These are phyloP conservation scores for Solanum lycopersicoides DNA, from an alignment of 257 asterid species.

Conservation along the genomic window DNA sequence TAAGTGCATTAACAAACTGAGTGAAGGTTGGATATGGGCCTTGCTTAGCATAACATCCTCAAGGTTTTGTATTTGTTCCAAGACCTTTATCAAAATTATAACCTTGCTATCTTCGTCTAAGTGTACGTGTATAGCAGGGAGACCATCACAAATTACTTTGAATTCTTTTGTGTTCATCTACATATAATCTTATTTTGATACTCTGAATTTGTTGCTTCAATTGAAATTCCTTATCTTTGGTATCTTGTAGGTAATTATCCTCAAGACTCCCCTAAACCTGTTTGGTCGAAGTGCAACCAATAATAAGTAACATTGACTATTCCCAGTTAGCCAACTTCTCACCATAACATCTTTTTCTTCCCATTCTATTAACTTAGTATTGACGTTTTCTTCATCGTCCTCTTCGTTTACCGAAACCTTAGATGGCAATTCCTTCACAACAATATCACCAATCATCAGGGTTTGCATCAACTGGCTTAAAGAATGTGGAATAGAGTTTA, in stretches of 20 bases:
- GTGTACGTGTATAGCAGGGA: background rate
- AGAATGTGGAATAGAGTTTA: background rate
- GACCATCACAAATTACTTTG: background rate
- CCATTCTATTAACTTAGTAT: background rate
- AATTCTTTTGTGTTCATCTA: background rate
- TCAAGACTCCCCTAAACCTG: background rate
- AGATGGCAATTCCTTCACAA: background rate
- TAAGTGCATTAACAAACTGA: background rate
- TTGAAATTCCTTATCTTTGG: background rate
- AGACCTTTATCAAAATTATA: background rate
- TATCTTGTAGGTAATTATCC: background rate
- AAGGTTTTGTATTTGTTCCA: background rate
- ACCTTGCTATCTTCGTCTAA: background rate
- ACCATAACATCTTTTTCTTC: background rate
- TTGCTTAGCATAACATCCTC: background rate
- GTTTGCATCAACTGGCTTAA: background rate
- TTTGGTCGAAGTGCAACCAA: background rate
- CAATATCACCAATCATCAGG: background rate
- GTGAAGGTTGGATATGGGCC: background rate
- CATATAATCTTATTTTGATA: background rate
- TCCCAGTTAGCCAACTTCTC: background rate
- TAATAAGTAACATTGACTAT: background rate
- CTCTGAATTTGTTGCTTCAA: background rate
- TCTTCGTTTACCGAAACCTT: background rate
- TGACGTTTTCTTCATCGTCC: background rate